Conservation (phyloP, 768 basidiomycete genomes). For the Pleurotus salmoneostramineus region DNA sequence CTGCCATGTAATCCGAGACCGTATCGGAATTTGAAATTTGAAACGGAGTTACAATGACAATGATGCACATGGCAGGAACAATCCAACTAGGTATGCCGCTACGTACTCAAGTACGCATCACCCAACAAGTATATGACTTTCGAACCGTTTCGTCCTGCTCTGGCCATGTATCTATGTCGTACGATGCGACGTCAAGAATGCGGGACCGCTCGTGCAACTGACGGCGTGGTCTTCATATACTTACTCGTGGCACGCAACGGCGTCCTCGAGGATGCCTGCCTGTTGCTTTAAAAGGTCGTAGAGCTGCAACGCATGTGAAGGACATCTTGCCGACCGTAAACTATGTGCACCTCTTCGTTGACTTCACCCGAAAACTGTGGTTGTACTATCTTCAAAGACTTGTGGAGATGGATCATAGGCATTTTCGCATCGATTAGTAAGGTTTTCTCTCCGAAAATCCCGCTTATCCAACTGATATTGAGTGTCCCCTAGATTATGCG, state of each 20-base stretch:
- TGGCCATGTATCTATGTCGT: too few relatives aligned
- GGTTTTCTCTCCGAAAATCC: background rate
- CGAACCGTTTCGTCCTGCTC: background rate
- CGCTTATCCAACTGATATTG: background rate
- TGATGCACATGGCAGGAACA: too few relatives aligned
- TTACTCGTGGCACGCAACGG: background rate
- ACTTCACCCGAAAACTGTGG: background rate
- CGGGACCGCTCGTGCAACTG: background rate
- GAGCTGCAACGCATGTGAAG: background rate
- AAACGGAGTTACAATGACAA: too few relatives aligned
- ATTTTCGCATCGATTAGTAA: slow-evolving; percentile 3
- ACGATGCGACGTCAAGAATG: background rate
- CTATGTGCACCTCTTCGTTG: background rate
- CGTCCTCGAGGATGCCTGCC: background rate
- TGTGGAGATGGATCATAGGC: slow-evolving; percentile 3
- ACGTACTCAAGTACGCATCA: too few relatives aligned
- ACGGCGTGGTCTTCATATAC: background rate
- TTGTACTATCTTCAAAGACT: slow-evolving; percentile 2
- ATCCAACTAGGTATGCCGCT: too few relatives aligned
- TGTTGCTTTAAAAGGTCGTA: background rate
- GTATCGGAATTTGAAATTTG: too few relatives aligned
- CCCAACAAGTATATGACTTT: too few relatives aligned
- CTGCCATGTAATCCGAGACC: too few relatives aligned
- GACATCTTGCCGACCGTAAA: background rate
- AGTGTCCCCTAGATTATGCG: background rate